Evolutionary conservation across 2,329 filamentous ascomycete genomes (phyloP).

Genomic region (Colletotrichum lupini): DNA sequence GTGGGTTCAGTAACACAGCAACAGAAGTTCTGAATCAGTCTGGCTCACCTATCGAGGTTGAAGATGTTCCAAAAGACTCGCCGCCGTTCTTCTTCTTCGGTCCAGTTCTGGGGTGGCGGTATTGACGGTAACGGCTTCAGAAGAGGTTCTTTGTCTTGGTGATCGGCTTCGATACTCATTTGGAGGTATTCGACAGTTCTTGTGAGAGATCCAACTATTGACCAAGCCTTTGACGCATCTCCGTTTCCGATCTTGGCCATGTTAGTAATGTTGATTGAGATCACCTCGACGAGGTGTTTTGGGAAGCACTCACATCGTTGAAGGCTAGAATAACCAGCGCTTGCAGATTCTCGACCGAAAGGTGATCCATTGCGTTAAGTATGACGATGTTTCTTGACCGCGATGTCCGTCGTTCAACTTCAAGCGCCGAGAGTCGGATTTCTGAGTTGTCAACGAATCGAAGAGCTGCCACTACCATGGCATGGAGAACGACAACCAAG

Average conservation of each 20-base stretch:
- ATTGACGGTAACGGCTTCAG: conserved; percentile 42
- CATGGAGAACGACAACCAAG: conserved; percentile 48
- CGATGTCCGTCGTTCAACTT: conserved; percentile 30
- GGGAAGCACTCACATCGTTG: conserved; percentile 44
- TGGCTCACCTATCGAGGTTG: conserved; percentile 43
- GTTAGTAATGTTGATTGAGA: not conserved
- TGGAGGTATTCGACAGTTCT: conserved; percentile 37
- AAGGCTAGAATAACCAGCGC: conserved; percentile 51
- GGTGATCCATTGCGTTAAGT: conserved; percentile 45
- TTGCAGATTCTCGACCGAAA: conserved; percentile 50
- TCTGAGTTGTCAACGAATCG: conserved; percentile 42
- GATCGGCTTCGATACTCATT: conserved; percentile 36
- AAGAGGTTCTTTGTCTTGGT: conserved; percentile 30
- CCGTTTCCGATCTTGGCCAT: conserved; percentile 35
- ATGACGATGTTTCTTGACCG: conserved; percentile 41
- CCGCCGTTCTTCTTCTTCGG: conserved; percentile 45
- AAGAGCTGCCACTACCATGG: conserved; percentile 45
- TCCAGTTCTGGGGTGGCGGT: conserved; percentile 44
- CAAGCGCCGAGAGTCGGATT: conserved; percentile 36
- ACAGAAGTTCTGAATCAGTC: not conserved
- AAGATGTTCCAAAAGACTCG: conserved; percentile 49
- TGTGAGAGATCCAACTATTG: conserved; percentile 35
- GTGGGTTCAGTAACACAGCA: rapidly evolving
- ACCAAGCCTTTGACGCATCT: conserved; percentile 36
- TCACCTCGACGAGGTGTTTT: not conserved